Conservation (phyloP, 345 rosid genomes). For the Toxicodendron radicans region DNA sequence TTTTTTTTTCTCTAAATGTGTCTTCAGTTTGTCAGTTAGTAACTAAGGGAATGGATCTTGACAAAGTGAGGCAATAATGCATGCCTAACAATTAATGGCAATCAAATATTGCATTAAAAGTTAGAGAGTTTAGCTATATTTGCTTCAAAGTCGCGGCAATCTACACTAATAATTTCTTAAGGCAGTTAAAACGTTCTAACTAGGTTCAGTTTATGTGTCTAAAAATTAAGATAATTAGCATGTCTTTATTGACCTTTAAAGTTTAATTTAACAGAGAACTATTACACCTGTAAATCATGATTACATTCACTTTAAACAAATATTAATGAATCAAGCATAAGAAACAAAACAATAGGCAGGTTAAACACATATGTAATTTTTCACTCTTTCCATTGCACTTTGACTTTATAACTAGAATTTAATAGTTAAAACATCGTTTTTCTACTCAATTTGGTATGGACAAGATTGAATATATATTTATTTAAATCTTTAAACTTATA, state of each 20-base stretch:
- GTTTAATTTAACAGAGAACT: background rate
- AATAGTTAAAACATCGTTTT: background rate
- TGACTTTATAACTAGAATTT: background rate
- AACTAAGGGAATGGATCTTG: slow-evolving; percentile 32
- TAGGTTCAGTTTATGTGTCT: slow-evolving; percentile 11
- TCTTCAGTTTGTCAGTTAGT: slow-evolving; percentile 22
- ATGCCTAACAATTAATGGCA: background rate
- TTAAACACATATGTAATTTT: background rate
- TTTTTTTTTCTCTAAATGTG: background rate
- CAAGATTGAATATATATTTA: background rate
- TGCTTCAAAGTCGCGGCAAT: slow-evolving; percentile 7
- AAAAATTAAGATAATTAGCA: slow-evolving; percentile 1
- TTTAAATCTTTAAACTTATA: background rate
- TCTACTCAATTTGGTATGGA: background rate
- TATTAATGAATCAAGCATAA: slow-evolving; percentile 11
- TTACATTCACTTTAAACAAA: background rate
- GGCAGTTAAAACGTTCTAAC: slow-evolving; percentile 10
- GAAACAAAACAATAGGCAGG: background rate
- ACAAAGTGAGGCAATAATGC: slow-evolving; percentile 5
- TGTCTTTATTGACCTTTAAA: slow-evolving; percentile 17
- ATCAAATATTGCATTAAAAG: background rate
- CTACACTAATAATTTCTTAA: background rate
- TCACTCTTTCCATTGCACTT: slow-evolving; percentile 9
- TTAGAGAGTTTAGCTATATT: background rate
- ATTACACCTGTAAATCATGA: background rate